Base-by-base conservation (phyloP, 2,329 filamentous ascomycete species). In the Arthroderma sp. region DNA sequence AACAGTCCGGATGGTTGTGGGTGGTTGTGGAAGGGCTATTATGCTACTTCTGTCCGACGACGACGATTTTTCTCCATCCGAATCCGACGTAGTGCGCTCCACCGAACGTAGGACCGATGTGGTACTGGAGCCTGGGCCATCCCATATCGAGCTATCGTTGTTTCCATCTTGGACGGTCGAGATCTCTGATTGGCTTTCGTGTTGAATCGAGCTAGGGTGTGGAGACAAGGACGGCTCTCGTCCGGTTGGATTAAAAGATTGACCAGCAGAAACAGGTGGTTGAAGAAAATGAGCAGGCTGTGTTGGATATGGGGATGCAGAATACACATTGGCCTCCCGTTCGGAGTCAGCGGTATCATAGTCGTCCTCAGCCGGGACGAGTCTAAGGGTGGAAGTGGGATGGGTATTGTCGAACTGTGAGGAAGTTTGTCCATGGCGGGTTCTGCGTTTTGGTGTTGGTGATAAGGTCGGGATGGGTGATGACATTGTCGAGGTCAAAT, bases 261-360 rank as follows among this genome's bases (percentile, higher is more conserved):
- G 15, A 22, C 15, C 15, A 29, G 22, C 11, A 15, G 32, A 29
- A 15, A 32, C 41, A 15, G n/a, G 41, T 4, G 67, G 67, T 9
- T 66, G 50, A 29, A 70, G 56, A 22, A 70, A 58, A 50, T 70
- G 67, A 41, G 65, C 63, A 10, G 66, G 63, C 46, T 68, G 70
- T 8, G 67, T 69, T n/a, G 67, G 67, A 50, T 65, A 70, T 10
- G 67, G 67, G 10, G 61, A 66, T 33, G 61, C 52, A 7, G 61
- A 57, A 52, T 67, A 68, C 42, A 68, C 55, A 50, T 65, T 56
- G 38, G 52, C 53, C 40, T 63, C 60, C 43, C 64, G 60, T 7
- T 46, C 44, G 3, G 40, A 39, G 28, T 47, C 38, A n/a, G 40
- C 22, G 10, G 28, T 28, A 32, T 29, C 36, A 32, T 33, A 42